A percentile compares a stretch with the other conserved stretches of the same genome.
Conservation (phyloP, 805 yeast species). For the Deakozyma indianensis region DNA sequence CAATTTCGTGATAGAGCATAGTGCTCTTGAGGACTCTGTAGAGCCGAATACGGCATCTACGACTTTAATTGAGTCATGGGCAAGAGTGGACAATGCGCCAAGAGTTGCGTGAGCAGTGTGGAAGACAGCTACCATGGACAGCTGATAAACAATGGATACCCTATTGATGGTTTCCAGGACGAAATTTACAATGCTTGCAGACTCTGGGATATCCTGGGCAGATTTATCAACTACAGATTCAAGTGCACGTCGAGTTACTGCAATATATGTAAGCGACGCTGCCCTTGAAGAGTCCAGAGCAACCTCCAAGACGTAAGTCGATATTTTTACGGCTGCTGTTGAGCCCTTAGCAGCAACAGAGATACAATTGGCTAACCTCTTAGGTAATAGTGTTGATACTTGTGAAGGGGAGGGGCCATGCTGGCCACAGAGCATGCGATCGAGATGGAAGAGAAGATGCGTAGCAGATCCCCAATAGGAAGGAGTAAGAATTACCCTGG, state of each 20-base stretch:
- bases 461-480: no score
- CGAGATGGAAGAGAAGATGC: no score
- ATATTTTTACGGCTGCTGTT: background rate
- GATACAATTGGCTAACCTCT: background rate
- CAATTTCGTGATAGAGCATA: constrained; percentile 14
- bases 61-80: constrained; percentile 19
- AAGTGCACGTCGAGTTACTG: constrained; percentile 15
- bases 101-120: constrained; percentile 15
- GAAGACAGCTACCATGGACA: constrained; percentile 16
- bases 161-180: constrained; percentile 12
- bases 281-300: background rate
- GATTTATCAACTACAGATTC: constrained; percentile 17
- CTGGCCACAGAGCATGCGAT: no score
- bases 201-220: constrained; percentile 17
- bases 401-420: no score
- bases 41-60: constrained; percentile 19
- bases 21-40: constrained; percentile 20
- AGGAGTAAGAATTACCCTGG: no score
- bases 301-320: background rate
- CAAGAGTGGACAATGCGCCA: constrained; percentile 10
- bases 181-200: constrained; percentile 12
- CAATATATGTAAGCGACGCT: constrained; percentile 5
- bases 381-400: background rate
- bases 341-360: background rate
- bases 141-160: constrained; percentile 15